Percentiles rank a stretch among this genome's conserved stretches.
These are phyloP conservation scores for Antrodiella citrinella DNA, from an alignment of 768 basidiomycete species.

Conservation along the genomic window DNA sequence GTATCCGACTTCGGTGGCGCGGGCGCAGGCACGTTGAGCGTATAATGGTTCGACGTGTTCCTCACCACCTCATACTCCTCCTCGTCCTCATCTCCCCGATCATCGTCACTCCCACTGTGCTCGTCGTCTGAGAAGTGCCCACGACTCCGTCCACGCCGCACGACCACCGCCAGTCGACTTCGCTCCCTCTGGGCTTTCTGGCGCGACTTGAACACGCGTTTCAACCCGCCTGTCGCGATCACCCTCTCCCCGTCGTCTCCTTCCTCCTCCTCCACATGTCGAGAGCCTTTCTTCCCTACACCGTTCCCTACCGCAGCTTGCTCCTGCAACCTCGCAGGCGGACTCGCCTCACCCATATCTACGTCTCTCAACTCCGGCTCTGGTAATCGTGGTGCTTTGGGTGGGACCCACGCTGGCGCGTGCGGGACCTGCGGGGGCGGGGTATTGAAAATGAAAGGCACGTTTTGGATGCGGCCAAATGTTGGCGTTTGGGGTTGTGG, in stretches of 20 bases:
- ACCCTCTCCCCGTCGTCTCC: slow-evolving; percentile 31
- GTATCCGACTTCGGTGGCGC: slow-evolving; percentile 48
- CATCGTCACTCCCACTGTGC: slow-evolving; percentile 17
- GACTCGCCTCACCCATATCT: slow-evolving; percentile 70
- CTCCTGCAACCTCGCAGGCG: slow-evolving; percentile 31
- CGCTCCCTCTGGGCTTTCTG: slow-evolving; percentile 37
- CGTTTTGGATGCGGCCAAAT: slow-evolving; percentile 41
- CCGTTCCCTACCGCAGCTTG: slow-evolving; percentile 6
- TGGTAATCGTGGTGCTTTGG: slow-evolving; percentile 46
- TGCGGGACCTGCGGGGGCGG: slow-evolving; percentile 34
- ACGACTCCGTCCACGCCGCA: slow-evolving; percentile 4
- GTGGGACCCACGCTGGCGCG: slow-evolving; percentile 61
- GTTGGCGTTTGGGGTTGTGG: slow-evolving; percentile 26
- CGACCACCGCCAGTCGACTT: slow-evolving; percentile 10
- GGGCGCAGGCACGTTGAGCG: slow-evolving; percentile 68
- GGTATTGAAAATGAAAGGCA: slow-evolving; percentile 67
- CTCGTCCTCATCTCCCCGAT: slow-evolving; percentile 41
- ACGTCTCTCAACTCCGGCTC: slow-evolving; percentile 55
- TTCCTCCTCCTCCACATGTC: slow-evolving; percentile 21
- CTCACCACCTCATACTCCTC: slow-evolving; percentile 25
- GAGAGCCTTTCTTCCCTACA: neutral
- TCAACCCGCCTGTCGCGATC: slow-evolving; percentile 58
- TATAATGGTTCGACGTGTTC: slow-evolving; percentile 73
- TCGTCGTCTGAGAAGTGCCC: slow-evolving; percentile 6
- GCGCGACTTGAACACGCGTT: slow-evolving; percentile 57